phyloP scores from a whole-genome alignment of 2,329 filamentous ascomycete species.

The Monosporascus sp. region DNA sequence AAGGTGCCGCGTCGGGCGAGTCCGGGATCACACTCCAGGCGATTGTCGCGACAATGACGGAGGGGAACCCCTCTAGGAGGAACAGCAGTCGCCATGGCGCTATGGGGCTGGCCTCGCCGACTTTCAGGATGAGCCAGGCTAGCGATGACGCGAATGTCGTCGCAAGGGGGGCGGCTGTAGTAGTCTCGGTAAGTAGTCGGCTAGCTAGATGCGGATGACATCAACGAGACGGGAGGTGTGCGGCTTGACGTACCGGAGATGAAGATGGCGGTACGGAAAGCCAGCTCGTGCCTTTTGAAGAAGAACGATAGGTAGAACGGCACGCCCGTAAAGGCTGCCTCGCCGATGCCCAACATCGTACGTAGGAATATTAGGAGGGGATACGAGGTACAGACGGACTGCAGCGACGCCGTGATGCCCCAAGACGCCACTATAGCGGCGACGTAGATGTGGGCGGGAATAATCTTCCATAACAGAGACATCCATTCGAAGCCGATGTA shows the following conservation, averaged over 20 bases:
- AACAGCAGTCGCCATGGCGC: conserved; percentile 84
- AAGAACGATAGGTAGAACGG: conserved; percentile 62
- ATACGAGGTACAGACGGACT: conserved; percentile 61
- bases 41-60: conserved; percentile 65
- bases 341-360: conserved; percentile 54
- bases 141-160: conserved; percentile 77
- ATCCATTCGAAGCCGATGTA: conserved; percentile 64
- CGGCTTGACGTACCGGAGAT: conserved; percentile 55
- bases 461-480: conserved; percentile 53
- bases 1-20: conserved; percentile 59
- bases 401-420: conserved; percentile 73
- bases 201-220: background rate
- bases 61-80: conserved; percentile 79
- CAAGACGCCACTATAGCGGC: conserved; percentile 63
- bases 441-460: conserved; percentile 55
- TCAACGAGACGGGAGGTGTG: too few species aligned
- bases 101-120: conserved; percentile 61
- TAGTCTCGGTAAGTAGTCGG: conserved; percentile 17
- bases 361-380: conserved; percentile 50
- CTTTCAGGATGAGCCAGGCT: conserved; percentile 70
- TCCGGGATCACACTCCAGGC: conserved; percentile 76
- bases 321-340: conserved; percentile 60
- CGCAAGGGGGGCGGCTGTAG: conserved; percentile 71
- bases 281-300: conserved; percentile 65
- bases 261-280: conserved; percentile 79